Percentiles rank a stretch among this genome's conserved stretches.
Conservation (phyloP, 352 stramenopile genomes). For the Phytophthora pseudosyringae region DNA sequence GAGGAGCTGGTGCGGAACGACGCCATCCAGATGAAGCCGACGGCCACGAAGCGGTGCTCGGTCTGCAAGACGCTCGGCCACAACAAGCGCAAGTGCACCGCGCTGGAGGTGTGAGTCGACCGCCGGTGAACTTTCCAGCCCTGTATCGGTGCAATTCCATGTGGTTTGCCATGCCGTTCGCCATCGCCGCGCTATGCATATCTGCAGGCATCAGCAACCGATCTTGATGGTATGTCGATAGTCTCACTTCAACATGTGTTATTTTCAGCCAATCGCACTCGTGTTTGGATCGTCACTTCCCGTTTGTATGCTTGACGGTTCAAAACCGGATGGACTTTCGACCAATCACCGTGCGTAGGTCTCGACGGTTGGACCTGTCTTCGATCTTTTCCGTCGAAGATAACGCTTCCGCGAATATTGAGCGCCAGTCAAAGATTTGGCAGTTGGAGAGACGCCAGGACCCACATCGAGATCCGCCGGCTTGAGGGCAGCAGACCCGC, state of each 20-base stretch:
- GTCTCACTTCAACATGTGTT: slow-evolving; percentile 25
- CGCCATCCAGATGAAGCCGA: slow-evolving; percentile 42
- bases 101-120: slow-evolving; percentile 22
- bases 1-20: slow-evolving; percentile 53
- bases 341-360: slow-evolving; percentile 20
- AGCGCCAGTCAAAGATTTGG: slow-evolving; percentile 54
- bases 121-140: too few species aligned
- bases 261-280: slow-evolving; percentile 19
- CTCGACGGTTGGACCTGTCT: slow-evolving; percentile 37
- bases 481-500: slow-evolving; percentile 21
- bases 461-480: slow-evolving; percentile 37
- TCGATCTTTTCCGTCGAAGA: slow-evolving; percentile 58
- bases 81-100: slow-evolving; percentile 50
- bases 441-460: slow-evolving; percentile 39
- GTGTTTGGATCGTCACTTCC: slow-evolving; percentile 12
- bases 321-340: slow-evolving; percentile 8
- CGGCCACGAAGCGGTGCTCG: slow-evolving; percentile 43
- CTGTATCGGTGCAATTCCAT: too few species aligned
- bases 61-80: slow-evolving; percentile 52
- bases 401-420: slow-evolving; percentile 57
- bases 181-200: too few species aligned
- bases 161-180: too few species aligned
- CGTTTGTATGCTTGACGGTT: slow-evolving; percentile 31
- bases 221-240: background rate
- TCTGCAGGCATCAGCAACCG: too few species aligned